phyloP scores from a whole-genome alignment of 164 flowering plant species.

The Vitis amurensis region DNA sequence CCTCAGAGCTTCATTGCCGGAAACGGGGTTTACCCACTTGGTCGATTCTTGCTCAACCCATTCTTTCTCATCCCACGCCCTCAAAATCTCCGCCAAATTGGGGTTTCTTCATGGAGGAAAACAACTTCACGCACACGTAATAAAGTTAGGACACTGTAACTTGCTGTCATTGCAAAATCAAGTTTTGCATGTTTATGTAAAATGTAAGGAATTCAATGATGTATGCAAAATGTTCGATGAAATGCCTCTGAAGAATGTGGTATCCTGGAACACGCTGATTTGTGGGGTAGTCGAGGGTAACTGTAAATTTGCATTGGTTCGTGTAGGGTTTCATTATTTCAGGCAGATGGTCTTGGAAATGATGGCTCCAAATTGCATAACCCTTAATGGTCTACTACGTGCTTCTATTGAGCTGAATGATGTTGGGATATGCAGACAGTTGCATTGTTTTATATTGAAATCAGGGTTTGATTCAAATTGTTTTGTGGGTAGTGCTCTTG shows the following conservation, averaged over 20 bases:
- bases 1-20: conserved; percentile 5
- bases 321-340: conserved; percentile 41
- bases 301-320: neutral
- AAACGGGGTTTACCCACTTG: conserved; percentile 14
- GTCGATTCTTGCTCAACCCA: conserved; percentile 8
- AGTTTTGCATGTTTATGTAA: conserved; percentile 41
- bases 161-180: conserved; percentile 39
- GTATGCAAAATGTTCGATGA: conserved; percentile 52
- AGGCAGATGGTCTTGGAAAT: conserved; percentile 47
- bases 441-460: conserved; percentile 52
- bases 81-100: conserved; percentile 35
- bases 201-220: conserved; percentile 29
- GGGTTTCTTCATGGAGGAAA: conserved; percentile 36
- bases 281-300: conserved; percentile 28
- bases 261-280: conserved; percentile 61
- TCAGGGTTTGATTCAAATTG: conserved; percentile 32
- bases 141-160: conserved; percentile 30
- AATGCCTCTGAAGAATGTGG: conserved; percentile 51
- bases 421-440: conserved; percentile 36
- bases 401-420: conserved; percentile 28
- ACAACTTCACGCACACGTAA: conserved; percentile 37
- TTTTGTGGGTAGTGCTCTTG: conserved; percentile 44
- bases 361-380: conserved; percentile 45
- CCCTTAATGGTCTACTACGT: conserved; percentile 44
- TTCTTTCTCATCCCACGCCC: conserved; percentile 29